Evolutionary conservation across 1,139 yeast genomes (phyloP), one percentile per base, ranked within the genome.

Genomic region (Sugiyamaella japonica): DNA sequence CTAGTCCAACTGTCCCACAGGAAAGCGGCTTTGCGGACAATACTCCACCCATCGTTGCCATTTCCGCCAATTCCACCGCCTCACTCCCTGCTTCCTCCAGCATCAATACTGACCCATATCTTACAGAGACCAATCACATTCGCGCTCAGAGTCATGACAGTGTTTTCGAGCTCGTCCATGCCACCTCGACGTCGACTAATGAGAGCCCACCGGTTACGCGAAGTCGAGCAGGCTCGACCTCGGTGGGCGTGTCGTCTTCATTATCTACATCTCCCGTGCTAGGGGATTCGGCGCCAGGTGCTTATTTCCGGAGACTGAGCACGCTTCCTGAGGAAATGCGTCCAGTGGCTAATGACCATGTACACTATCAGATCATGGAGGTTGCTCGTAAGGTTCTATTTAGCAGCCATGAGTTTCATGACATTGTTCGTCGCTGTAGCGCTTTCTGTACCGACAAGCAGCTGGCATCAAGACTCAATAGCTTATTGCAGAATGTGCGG

Each of bases 291-390:
- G 61, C 62, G 7, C 60, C 68, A 1, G 68, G 84, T 13, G 90
- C 89, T 37, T 86, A 85, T 65, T 85, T 86, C 66, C 76, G 86
- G 61, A 76, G 95, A 56, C 70, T 86, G 48, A 85, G 93, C 1
- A 83, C 87, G 0, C 70, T 86, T 32, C 86, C 84, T 25, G 93
- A 85, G 61, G 77, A 75, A 53, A 48, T 51, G 56, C 55, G 56
- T 10, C 28, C 61, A 9, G 42, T 46, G 34, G 45, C 44, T 23
- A 32, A 46, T 32, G 54, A 43, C 31, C 44, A 47, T 15, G 49
- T 43, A 20, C 50, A 48, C 20, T 55, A 51, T 43, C 61, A 59
- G 25, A 25, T 61, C 8, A 53, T 50, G 38, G 73, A 70, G 47
- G 66, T 73, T 7, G 66, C 73, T 12, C 66, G 74, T 17, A 71